A percentile compares a stretch with the other conserved stretches of the same genome.
Evolutionary conservation across 2,329 filamentous ascomycete genomes (phyloP).

Genomic region (Apiospora arundinis): DNA sequence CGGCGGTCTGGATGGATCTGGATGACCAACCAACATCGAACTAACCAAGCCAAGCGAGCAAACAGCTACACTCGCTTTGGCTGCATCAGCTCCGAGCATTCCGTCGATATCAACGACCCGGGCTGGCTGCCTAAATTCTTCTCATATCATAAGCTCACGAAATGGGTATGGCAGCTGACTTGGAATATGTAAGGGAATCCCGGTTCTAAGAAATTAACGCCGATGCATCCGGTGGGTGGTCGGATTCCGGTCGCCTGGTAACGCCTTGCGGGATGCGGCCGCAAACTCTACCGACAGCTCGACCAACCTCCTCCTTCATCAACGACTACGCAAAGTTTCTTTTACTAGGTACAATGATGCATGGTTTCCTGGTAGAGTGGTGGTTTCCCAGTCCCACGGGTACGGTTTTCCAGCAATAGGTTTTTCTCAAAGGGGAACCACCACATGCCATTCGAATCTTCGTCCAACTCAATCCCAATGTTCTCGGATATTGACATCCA

Average conservation of each 20-base stretch:
- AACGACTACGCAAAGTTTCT: not conserved
- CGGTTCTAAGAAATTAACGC: not conserved
- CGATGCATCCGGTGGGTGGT: constrained; percentile 1
- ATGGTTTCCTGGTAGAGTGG: not conserved
- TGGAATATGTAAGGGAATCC: not conserved
- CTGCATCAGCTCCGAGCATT: not conserved
- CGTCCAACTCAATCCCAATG: not conserved
- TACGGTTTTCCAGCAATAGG: not conserved
- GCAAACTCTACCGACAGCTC: not conserved
- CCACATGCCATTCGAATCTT: not conserved
- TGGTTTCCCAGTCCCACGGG: not conserved
- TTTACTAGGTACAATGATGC: not conserved
- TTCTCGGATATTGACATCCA: not conserved
- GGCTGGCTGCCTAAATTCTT: not conserved
- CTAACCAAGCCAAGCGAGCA: not conserved
- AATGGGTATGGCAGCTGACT: not conserved
- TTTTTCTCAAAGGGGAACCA: not conserved
- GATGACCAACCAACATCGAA: not conserved
- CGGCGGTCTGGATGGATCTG: not conserved
- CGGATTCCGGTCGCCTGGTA: not conserved
- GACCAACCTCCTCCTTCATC: not conserved
- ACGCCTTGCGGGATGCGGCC: not conserved
- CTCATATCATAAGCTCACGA: not conserved
- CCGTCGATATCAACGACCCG: not conserved
- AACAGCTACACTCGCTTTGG: not conserved